phyloP scores from a whole-genome alignment of 2,329 filamentous ascomycete species.

The Chalaropsis ovoidea region DNA sequence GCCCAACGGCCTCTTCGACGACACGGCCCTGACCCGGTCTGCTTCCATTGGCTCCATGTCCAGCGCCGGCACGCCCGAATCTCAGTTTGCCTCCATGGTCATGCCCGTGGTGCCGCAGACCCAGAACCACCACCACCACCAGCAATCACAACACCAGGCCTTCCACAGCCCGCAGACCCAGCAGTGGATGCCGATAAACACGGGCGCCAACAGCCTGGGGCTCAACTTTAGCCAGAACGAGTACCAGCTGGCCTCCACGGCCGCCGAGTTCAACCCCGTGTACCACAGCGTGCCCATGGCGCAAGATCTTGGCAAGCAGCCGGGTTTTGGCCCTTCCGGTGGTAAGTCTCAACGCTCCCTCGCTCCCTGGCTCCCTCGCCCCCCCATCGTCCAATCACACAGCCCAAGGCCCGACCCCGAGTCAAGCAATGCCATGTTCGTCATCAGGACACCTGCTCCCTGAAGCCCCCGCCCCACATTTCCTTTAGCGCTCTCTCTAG shows the following conservation, averaged over 20 bases:
- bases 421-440: constrained; percentile 5
- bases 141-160: constrained; percentile 31
- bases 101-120: constrained; percentile 3
- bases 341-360: background rate
- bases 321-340: background rate
- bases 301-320: constrained; percentile 5
- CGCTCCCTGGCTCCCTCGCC: background rate
- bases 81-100: constrained; percentile 16
- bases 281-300: constrained; percentile 8
- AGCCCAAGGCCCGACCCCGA: background rate
- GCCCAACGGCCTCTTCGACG: constrained; percentile 8
- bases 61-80: constrained; percentile 16
- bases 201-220: background rate
- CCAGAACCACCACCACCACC: constrained; percentile 10
- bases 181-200: constrained; percentile 41
- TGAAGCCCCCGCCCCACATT: background rate
- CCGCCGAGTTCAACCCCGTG: constrained; percentile 12
- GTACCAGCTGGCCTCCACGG: constrained; percentile 29
- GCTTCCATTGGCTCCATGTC: constrained; percentile 19
- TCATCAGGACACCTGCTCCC: background rate
- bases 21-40: constrained; percentile 17
- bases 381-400: background rate
- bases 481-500: background rate
- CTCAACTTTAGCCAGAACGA: constrained; percentile 39
- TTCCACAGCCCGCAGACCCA: constrained; percentile 42